phyloP scores from a whole-genome alignment of 2,329 filamentous ascomycete genomes.

The Juglanconis sp. region DNA sequence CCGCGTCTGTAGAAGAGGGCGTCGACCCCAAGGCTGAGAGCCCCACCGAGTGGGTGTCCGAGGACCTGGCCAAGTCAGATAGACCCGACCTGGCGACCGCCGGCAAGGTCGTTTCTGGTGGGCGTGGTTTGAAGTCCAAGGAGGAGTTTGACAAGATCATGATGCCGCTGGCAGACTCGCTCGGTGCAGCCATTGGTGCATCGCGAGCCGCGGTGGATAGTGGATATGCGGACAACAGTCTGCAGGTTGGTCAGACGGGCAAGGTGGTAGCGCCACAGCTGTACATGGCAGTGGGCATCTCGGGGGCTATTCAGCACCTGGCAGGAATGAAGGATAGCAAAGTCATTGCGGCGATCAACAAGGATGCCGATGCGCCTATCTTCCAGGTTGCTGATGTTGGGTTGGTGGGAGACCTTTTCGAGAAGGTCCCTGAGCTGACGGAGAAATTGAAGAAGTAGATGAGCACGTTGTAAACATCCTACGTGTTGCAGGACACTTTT shows the following conservation, averaged over 20 bases:
- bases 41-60: slow-evolving; percentile 84
- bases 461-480: slow-evolving; percentile 15
- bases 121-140: slow-evolving; percentile 93
- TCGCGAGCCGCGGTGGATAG: slow-evolving; percentile 94
- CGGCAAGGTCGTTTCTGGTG: slow-evolving; percentile 84
- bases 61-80: slow-evolving; percentile 89
- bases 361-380: slow-evolving; percentile 93
- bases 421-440: slow-evolving; percentile 91
- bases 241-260: slow-evolving; percentile 97
- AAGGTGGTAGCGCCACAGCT: slow-evolving; percentile 97
- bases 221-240: slow-evolving; percentile 95
- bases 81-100: slow-evolving; percentile 92
- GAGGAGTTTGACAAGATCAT: slow-evolving; percentile 95
- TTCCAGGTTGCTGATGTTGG: slow-evolving; percentile 98
- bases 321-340: slow-evolving; percentile 99
- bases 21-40: slow-evolving; percentile 75
- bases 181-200: slow-evolving; percentile 94
- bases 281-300: slow-evolving; percentile 94
- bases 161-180: slow-evolving; percentile 83
- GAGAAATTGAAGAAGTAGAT: slow-evolving; percentile 76
- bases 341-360: slow-evolving; percentile 98
- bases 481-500: neutral
- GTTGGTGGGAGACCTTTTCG: slow-evolving; percentile 90
- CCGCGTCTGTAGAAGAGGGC: slow-evolving; percentile 75
- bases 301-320: slow-evolving; percentile 94